phyloP scores from a whole-genome alignment of 1,284 basidiomycete species.

The Schizophyllum commune region DNA sequence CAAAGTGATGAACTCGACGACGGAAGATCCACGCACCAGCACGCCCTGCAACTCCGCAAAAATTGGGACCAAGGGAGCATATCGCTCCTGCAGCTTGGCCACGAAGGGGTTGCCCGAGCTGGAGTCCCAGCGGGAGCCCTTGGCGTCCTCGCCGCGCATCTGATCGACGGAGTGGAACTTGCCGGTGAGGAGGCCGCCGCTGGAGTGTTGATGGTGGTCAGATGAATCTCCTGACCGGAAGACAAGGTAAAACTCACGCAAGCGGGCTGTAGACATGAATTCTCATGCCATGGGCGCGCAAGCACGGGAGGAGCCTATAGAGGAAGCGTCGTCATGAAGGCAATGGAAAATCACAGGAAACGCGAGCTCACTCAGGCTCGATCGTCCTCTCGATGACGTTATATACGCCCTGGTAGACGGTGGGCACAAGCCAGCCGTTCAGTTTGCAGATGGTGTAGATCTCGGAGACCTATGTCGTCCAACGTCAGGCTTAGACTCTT shows the following conservation, averaged over 20 bases:
- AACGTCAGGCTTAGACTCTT: background rate
- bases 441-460: slow-evolving; percentile 22
- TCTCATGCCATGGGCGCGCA: slow-evolving; percentile 8
- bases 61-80: background rate
- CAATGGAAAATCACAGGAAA: too few relatives aligned
- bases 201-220: too few relatives aligned
- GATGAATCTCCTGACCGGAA: background rate
- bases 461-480: slow-evolving; percentile 17
- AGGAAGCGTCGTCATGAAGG: too few relatives aligned
- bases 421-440: slow-evolving; percentile 29
- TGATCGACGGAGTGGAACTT: slow-evolving; percentile 27
- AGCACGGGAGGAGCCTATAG: slow-evolving; percentile 16
- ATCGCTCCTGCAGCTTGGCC: background rate
- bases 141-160: slow-evolving; percentile 14
- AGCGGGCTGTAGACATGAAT: slow-evolving; percentile 10
- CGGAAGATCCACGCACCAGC: too few relatives aligned
- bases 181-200: slow-evolving; percentile 38
- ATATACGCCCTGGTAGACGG: slow-evolving; percentile 33
- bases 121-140: slow-evolving; percentile 27
- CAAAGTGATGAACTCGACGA: too few relatives aligned
- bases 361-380: slow-evolving; percentile 30
- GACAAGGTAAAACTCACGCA: background rate
- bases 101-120: slow-evolving; percentile 6
- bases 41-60: background rate
- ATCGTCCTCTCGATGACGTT: slow-evolving; percentile 16